Conservation (phyloP, 1,284 basidiomycete genomes). For the Kwoniella shivajii region DNA sequence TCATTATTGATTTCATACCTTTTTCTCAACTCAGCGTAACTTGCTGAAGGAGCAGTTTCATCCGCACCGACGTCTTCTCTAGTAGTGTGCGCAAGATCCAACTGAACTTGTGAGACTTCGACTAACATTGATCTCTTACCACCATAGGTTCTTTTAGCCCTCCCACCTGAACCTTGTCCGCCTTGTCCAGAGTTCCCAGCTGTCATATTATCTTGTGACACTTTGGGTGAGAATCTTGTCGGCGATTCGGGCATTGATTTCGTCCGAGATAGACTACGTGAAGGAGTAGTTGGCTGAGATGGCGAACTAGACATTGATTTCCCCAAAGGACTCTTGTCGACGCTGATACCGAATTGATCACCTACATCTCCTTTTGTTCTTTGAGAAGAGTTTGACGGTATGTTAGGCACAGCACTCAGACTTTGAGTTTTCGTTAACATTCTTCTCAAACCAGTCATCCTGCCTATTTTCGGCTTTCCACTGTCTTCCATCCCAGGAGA, state of each 20-base stretch:
- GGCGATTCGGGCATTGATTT: constrained; percentile 26
- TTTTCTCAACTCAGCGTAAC: constrained; percentile 49
- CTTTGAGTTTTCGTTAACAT: constrained; percentile 49
- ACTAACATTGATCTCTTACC: constrained; percentile 28
- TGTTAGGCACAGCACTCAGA: constrained; percentile 21
- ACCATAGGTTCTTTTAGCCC: constrained; percentile 42
- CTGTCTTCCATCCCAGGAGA: constrained; percentile 1
- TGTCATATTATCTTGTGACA: background rate
- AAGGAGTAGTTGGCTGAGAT: constrained; percentile 17
- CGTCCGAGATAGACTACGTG: constrained; percentile 6
- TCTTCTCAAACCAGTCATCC: constrained; percentile 23
- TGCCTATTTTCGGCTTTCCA: background rate
- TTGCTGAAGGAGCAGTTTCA: constrained; percentile 18
- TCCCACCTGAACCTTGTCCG: constrained; percentile 23
- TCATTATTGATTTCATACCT: constrained; percentile 46
- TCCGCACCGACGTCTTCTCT: background rate
- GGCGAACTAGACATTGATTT: constrained; percentile 4
- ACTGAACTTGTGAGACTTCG: constrained; percentile 8
- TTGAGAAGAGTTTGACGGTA: background rate
- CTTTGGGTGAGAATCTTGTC: constrained; percentile 1
- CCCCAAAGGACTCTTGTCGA: constrained; percentile 4
- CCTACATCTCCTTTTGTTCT: background rate
- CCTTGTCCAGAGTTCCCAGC: background rate
- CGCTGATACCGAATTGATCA: no score
- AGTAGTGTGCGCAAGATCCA: background rate